phyloP scores from a whole-genome alignment of 257 asterid genomes.

The Prunella vulgaris region DNA sequence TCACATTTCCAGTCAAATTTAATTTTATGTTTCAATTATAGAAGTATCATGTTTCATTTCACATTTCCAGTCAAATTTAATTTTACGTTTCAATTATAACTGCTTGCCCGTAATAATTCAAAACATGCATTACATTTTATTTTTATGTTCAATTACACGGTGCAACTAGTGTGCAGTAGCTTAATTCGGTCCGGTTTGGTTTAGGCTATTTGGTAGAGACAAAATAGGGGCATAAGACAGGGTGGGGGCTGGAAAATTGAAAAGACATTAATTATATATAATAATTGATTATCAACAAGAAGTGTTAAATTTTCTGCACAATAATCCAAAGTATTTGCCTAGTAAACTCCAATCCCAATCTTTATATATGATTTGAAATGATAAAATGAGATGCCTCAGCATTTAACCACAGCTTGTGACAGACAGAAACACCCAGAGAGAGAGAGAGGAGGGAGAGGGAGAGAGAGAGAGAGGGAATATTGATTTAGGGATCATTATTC shows the following conservation, averaged over 20 bases:
- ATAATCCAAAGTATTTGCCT: not conserved
- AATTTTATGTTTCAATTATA: too few species aligned
- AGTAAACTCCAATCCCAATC: not conserved
- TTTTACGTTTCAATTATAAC: too few species aligned
- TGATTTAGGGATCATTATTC: not conserved
- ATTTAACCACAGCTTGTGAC: constrained; percentile 1
- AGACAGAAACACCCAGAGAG: not conserved
- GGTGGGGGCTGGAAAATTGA: not conserved
- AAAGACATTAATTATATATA: constrained; percentile 2
- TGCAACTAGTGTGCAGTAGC: too few species aligned
- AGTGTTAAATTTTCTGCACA: not conserved
- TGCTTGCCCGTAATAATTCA: too few species aligned
- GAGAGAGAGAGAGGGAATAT: not conserved
- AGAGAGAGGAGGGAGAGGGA: not conserved
- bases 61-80: too few species aligned
- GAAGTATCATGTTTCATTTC: too few species aligned
- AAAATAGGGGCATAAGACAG: constrained; percentile 16
- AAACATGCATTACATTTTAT: too few species aligned
- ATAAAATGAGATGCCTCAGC: not conserved
- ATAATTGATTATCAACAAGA: not conserved
- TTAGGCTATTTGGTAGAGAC: not conserved
- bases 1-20: too few species aligned
- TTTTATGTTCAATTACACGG: too few species aligned
- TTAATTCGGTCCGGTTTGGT: too few species aligned
- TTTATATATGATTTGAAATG: not conserved